These are phyloP conservation scores for Cyphellophora attinorum DNA, from an alignment of 2,329 filamentous ascomycete genomes.

Conservation along the genomic window DNA sequence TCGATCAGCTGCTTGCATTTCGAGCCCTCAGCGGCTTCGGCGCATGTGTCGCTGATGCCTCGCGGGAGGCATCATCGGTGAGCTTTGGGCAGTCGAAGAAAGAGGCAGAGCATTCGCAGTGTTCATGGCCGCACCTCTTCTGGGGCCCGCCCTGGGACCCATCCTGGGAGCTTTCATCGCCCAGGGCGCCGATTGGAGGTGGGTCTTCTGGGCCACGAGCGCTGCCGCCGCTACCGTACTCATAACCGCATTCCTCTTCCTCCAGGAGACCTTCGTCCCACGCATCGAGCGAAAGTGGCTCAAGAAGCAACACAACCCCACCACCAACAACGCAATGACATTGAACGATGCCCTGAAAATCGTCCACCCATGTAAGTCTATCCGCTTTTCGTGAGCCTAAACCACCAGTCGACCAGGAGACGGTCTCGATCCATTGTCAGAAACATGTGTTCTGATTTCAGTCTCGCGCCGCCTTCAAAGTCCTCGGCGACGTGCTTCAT, in stretches of 20 bases:
- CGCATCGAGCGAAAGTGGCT: no score
- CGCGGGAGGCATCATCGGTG: conserved; percentile 33
- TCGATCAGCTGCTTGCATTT: conserved; percentile 47
- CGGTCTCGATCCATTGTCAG: no score
- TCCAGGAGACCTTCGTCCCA: conserved; percentile 51
- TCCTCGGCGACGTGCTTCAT: no score
- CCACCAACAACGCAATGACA: conserved; percentile 8
- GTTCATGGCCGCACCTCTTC: conserved; percentile 49
- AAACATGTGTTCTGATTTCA: no score
- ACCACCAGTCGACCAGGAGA: neutral
- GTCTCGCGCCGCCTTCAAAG: no score
- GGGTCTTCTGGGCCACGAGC: no score
- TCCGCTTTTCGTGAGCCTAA: no score
- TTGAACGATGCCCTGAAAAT: neutral
- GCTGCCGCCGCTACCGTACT: conserved; percentile 49
- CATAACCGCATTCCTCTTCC: conserved; percentile 44
- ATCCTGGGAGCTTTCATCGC: conserved; percentile 53
- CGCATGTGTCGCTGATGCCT: no score
- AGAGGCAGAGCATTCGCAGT: conserved; percentile 49
- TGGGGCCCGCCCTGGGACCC: conserved; percentile 44
- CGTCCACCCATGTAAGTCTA: neutral
- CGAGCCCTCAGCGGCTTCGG: conserved; percentile 45
- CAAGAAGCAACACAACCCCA: no score
- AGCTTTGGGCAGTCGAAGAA: conserved; percentile 47
- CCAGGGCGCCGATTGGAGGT: conserved; percentile 21